A percentile compares a stretch with the other conserved stretches of the same genome.
Evolutionary conservation across 1,139 yeast genomes (phyloP).

Genomic region (Williopsis jadinii): DNA sequence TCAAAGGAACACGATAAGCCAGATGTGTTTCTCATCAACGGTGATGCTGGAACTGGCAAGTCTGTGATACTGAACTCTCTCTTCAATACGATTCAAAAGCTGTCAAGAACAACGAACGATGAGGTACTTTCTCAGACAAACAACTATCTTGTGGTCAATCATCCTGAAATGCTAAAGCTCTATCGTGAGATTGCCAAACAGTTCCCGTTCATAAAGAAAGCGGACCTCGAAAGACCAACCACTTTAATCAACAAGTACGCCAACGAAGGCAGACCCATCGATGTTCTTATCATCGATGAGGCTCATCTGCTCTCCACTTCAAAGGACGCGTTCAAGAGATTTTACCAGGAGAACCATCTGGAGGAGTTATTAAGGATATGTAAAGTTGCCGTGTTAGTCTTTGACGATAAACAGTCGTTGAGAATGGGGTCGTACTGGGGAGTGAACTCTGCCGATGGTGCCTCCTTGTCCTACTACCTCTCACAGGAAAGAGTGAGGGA

Average conservation of each 20-base stretch:
- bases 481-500: constrained; percentile 10
- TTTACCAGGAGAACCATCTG: constrained; percentile 33
- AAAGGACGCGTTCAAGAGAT: constrained; percentile 34
- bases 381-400: constrained; percentile 31
- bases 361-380: constrained; percentile 29
- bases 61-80: constrained; percentile 25
- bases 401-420: constrained; percentile 34
- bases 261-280: constrained; percentile 13
- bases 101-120: constrained; percentile 18
- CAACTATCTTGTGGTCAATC: constrained; percentile 34
- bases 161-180: constrained; percentile 37
- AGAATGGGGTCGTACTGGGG: constrained; percentile 38
- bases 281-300: constrained; percentile 34
- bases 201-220: constrained; percentile 28
- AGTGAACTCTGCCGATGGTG: constrained; percentile 22
- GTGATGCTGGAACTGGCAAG: constrained; percentile 32
- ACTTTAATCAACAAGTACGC: constrained; percentile 29
- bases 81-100: constrained; percentile 29
- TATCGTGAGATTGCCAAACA: constrained; percentile 31
- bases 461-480: constrained; percentile 20
- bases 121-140: constrained; percentile 17
- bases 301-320: constrained; percentile 35
- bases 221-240: constrained; percentile 35
- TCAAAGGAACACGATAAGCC: constrained; percentile 18
- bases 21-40: constrained; percentile 32